Conservation (phyloP, 768 basidiomycete genomes). For the Wakefieldia striispora region DNA sequence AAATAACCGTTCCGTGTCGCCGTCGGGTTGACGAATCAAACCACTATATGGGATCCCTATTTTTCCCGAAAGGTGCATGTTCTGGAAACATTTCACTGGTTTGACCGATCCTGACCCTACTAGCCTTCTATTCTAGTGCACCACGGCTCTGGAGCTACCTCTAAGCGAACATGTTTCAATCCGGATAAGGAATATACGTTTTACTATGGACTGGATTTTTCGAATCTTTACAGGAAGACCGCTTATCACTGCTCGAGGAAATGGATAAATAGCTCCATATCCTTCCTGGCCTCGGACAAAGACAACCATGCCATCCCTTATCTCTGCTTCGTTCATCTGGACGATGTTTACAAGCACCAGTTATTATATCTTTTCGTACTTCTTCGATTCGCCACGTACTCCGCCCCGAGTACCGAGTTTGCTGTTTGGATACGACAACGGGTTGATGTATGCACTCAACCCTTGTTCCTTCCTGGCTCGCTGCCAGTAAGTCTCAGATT, state of each 20-base stretch:
- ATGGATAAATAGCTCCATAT: conserved; percentile 3
- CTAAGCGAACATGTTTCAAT: too few species aligned
- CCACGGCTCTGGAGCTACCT: too few species aligned
- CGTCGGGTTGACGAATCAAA: too few species aligned
- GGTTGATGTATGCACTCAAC: conserved; percentile 10
- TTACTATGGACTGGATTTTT: too few species aligned
- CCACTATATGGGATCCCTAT: too few species aligned
- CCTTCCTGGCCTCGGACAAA: neutral
- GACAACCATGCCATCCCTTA: neutral
- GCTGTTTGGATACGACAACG: conserved; percentile 17
- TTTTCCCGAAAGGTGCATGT: too few species aligned
- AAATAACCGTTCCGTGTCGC: too few species aligned
- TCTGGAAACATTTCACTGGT: too few species aligned
- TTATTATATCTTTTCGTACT: neutral
- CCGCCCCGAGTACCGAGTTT: conserved; percentile 12
- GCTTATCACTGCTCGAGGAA: neutral
- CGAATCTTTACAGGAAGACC: too few species aligned
- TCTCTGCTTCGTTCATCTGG: neutral
- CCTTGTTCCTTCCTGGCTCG: conserved; percentile 13
- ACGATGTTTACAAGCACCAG: neutral
- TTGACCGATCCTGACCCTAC: too few species aligned
- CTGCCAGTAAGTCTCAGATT: conserved; percentile 22
- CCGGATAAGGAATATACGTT: too few species aligned
- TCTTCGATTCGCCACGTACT: neutral
- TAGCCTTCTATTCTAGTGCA: too few species aligned